A percentile compares a stretch with the other conserved stretches of the same genome.
Evolutionary conservation across 257 asterid genomes (phyloP).

Genomic region (Primulina eburnea): DNA sequence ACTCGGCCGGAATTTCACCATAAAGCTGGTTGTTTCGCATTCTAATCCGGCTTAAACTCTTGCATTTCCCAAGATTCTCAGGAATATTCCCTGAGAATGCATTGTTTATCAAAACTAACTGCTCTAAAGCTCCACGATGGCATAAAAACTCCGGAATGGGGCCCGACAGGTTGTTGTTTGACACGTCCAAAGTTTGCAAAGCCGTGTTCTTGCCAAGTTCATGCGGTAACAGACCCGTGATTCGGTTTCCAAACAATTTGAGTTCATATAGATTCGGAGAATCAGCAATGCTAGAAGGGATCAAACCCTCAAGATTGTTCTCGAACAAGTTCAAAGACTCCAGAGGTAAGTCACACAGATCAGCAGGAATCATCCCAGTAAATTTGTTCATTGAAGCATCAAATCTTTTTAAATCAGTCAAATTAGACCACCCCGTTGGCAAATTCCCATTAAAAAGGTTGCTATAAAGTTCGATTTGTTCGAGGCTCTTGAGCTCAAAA

Average conservation of each 20-base stretch:
- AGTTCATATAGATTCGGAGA: slow-evolving; percentile 62
- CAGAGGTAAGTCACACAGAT: slow-evolving; percentile 65
- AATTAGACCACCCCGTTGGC: slow-evolving; percentile 68
- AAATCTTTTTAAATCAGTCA: slow-evolving; percentile 61
- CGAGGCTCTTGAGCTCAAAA: slow-evolving; percentile 44
- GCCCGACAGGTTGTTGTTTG: slow-evolving; percentile 48
- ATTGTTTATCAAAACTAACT: slow-evolving; percentile 42
- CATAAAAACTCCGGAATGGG: slow-evolving; percentile 58
- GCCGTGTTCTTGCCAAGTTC: slow-evolving; percentile 72
- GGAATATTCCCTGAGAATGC: slow-evolving; percentile 66
- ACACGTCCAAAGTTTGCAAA: slow-evolving; percentile 48
- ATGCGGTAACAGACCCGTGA: slow-evolving; percentile 57
- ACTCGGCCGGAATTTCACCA: slow-evolving; percentile 56
- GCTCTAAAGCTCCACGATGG: slow-evolving; percentile 44
- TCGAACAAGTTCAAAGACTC: slow-evolving; percentile 59
- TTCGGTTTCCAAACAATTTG: slow-evolving; percentile 44
- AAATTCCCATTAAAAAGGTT: slow-evolving; percentile 55
- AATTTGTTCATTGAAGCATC: slow-evolving; percentile 63
- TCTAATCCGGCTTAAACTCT: slow-evolving; percentile 52
- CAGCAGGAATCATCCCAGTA: slow-evolving; percentile 63
- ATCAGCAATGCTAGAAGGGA: slow-evolving; percentile 62
- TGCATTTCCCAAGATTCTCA: slow-evolving; percentile 49
- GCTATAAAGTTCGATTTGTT: slow-evolving; percentile 65
- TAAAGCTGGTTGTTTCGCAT: slow-evolving; percentile 41
- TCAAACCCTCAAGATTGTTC: slow-evolving; percentile 56